Percentiles rank a stretch among this genome's conserved stretches.
Conservation (phyloP, 2,329 filamentous ascomycete species). For the Colletotrichum cereale region DNA sequence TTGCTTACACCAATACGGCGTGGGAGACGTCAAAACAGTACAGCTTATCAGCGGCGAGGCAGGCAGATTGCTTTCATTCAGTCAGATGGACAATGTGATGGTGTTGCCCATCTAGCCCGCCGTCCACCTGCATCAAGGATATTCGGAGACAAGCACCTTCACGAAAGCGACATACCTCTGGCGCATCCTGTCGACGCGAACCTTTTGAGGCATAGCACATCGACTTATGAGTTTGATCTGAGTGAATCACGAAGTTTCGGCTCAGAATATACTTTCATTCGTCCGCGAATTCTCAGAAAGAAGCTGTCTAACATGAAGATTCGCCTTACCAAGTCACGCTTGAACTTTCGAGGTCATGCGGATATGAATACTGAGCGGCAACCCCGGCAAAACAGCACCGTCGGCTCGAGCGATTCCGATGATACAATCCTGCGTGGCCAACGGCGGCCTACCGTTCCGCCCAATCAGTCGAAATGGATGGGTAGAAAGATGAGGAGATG, state of each 20-base stretch:
- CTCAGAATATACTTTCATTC: conserved; percentile 27
- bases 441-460: background rate
- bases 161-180: conserved; percentile 34
- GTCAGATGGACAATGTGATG: background rate
- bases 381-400: too few relatives aligned
- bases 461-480: conserved; percentile 8
- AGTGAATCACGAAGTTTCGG: conserved; percentile 32
- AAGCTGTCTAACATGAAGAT: conserved; percentile 39
- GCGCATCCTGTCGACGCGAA: conserved; percentile 30
- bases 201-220: conserved; percentile 25
- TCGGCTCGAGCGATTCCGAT: conserved; percentile 6
- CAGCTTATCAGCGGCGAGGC: conserved; percentile 10
- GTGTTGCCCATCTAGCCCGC: background rate
- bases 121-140: background rate
- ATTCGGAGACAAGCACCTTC: background rate
- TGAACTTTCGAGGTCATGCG: conserved; percentile 24
- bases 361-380: background rate
- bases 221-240: conserved; percentile 25
- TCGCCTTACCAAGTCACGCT: conserved; percentile 34
- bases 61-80: conserved; percentile 18
- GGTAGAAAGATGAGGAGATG: conserved; percentile 22
- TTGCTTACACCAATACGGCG: conserved; percentile 1
- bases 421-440: background rate
- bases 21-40: background rate
- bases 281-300: conserved; percentile 32